Conservation (phyloP, 306 rosid species). For the Urtica urens region DNA sequence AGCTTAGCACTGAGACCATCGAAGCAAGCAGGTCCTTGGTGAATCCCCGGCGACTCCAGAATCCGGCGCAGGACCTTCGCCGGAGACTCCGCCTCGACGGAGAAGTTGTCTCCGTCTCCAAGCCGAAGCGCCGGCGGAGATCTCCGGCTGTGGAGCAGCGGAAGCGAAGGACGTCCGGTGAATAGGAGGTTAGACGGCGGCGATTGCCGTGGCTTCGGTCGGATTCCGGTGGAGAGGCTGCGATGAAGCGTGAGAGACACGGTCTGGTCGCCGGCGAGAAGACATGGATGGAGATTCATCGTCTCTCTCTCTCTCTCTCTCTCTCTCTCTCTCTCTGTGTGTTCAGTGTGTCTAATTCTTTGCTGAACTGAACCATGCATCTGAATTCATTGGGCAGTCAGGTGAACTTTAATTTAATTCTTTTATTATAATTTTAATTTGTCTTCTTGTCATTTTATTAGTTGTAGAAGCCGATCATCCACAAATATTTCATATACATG, state of each 20-base stretch:
- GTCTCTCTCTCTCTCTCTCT: not conserved
- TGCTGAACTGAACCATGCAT: too few relatives aligned
- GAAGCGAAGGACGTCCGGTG: not conserved
- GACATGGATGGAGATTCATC: conserved; percentile 11
- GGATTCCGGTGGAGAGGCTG: conserved; percentile 1
- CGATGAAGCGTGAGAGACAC: not conserved
- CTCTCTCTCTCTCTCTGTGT: too few relatives aligned
- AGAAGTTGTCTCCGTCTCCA: conserved; percentile 18
- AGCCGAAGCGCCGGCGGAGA: conserved; percentile 2
- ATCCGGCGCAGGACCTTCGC: conserved; percentile 50
- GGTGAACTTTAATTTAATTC: too few relatives aligned
- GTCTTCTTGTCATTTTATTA: too few relatives aligned
- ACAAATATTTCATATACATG: too few relatives aligned
- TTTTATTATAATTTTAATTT: too few relatives aligned
- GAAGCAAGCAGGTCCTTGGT: conserved; percentile 79
- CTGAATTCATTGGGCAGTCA: too few relatives aligned
- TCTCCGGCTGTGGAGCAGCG: not conserved
- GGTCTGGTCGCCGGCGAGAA: conserved; percentile 5
- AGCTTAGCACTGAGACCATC: conserved; percentile 84
- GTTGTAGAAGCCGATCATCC: too few relatives aligned
- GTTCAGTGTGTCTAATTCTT: too few relatives aligned
- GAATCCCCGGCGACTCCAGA: conserved; percentile 46
- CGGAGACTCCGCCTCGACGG: conserved; percentile 17
- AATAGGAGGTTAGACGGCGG: conserved; percentile 4
- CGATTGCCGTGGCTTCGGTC: not conserved